Percentiles rank a stretch among this genome's conserved stretches.
phyloP scores from a whole-genome alignment of 2,329 filamentous ascomycete genomes.

The Huntiella decipiens region DNA sequence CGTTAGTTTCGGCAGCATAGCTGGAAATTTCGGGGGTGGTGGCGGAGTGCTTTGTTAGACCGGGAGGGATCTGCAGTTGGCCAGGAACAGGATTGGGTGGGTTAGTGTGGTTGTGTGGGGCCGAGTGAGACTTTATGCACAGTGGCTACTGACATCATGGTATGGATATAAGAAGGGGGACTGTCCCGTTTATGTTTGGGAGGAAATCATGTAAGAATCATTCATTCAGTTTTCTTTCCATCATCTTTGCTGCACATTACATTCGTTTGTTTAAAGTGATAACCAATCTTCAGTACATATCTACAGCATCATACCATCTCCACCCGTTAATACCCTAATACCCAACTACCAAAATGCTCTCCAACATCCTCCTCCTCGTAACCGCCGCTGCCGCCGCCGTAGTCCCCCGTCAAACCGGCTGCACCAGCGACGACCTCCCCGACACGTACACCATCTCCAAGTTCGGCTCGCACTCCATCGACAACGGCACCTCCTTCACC shows the following conservation, averaged over 20 bases:
- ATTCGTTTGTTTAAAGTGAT: not conserved
- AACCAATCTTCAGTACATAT: not conserved
- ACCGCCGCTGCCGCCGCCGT: slow-evolving; percentile 9
- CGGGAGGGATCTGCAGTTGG: too few species aligned
- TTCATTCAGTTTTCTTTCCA: too few species aligned
- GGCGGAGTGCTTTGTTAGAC: too few species aligned
- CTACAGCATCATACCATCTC: not conserved
- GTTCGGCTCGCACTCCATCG: slow-evolving; percentile 20
- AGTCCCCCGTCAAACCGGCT: slow-evolving; percentile 8
- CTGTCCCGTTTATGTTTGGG: too few species aligned
- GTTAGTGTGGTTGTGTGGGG: too few species aligned
- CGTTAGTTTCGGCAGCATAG: too few species aligned
- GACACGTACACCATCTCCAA: slow-evolving; percentile 21
- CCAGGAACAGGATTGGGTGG: too few species aligned
- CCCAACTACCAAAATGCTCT: slow-evolving; percentile 5
- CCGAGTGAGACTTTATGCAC: too few species aligned
- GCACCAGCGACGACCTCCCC: slow-evolving; percentile 20
- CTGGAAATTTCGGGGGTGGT: too few species aligned
- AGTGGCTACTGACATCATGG: too few species aligned
- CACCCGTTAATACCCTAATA: not conserved
- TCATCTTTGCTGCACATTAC: not conserved
- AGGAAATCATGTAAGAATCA: too few species aligned
- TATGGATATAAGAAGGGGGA: too few species aligned
- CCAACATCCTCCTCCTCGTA: slow-evolving; percentile 10
- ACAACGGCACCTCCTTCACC: slow-evolving; percentile 18